Conservation (phyloP, 2,329 filamentous ascomycete species). For the Amauroascus verrucosus region DNA sequence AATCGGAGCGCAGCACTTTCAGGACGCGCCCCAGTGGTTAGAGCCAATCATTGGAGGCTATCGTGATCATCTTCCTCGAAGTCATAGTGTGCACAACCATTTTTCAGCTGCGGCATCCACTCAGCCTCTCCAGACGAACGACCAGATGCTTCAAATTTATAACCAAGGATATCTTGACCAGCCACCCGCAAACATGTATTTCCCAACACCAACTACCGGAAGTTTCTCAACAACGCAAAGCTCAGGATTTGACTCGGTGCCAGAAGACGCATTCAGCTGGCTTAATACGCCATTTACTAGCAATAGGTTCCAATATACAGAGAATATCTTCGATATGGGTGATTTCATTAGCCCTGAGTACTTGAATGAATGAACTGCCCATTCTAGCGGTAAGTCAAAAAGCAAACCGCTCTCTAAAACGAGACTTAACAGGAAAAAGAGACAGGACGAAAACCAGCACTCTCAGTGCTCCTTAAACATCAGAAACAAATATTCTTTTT, state of each 20-base stretch:
- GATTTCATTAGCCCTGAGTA: constrained; percentile 2
- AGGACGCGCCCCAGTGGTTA: not conserved
- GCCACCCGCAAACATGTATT: not conserved
- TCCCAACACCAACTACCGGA: not conserved
- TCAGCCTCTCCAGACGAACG: not conserved
- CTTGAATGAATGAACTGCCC: not conserved
- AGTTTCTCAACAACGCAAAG: not conserved
- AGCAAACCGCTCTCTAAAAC: not conserved
- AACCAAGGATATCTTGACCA: not conserved
- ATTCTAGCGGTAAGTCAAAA: not conserved
- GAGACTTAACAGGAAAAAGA: not conserved
- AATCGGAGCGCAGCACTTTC: constrained; percentile 5
- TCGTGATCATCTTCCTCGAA: not conserved
- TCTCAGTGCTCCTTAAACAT: too few relatives aligned
- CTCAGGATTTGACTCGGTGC: not conserved
- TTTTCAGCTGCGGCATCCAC: not conserved
- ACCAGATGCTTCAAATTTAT: not conserved
- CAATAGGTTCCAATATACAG: not conserved
- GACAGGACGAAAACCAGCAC: too few relatives aligned
- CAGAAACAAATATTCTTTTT: not conserved
- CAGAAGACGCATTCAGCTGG: not conserved
- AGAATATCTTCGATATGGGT: not conserved
- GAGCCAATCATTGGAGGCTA: not conserved
- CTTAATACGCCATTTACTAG: not conserved
- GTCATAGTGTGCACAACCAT: not conserved